phyloP scores from a whole-genome alignment of 1,139 yeast species.

The Saccharomycopsis crataegensis region DNA sequence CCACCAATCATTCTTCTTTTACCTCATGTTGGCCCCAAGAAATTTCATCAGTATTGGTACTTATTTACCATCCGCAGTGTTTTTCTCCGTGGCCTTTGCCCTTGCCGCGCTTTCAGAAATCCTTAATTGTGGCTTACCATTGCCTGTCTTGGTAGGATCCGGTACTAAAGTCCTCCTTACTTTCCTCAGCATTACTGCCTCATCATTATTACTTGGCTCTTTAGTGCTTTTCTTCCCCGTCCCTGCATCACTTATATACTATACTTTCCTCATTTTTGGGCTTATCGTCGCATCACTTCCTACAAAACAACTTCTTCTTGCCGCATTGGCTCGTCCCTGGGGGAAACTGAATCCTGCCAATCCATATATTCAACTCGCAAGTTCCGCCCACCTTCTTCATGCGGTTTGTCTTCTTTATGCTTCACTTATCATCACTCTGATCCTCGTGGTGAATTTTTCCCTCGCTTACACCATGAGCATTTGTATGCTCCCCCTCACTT shows the following conservation, averaged over 20 bases:
- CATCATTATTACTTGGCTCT: slow-evolving; percentile 10
- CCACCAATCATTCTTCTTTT: slow-evolving; percentile 95
- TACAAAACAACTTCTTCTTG: slow-evolving; percentile 15
- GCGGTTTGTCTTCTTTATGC: slow-evolving; percentile 49
- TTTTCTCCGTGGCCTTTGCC: slow-evolving; percentile 64
- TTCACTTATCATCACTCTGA: slow-evolving; percentile 63
- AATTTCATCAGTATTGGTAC: slow-evolving; percentile 90
- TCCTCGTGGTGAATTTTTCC: slow-evolving; percentile 79
- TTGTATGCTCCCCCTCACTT: slow-evolving; percentile 62
- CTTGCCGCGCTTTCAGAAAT: slow-evolving; percentile 59
- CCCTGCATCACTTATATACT: slow-evolving; percentile 9
- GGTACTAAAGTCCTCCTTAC: slow-evolving; percentile 8
- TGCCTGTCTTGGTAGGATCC: slow-evolving; percentile 19
- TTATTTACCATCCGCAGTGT: slow-evolving; percentile 79
- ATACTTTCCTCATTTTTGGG: slow-evolving; percentile 8
- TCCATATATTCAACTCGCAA: slow-evolving; percentile 15
- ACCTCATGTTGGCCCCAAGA: slow-evolving; percentile 70
- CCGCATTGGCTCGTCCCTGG: slow-evolving; percentile 1
- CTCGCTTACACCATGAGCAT: slow-evolving; percentile 67
- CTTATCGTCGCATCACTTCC: slow-evolving; percentile 11
- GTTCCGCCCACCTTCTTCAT: slow-evolving; percentile 22
- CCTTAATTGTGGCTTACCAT: slow-evolving; percentile 35
- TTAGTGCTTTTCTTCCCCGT: slow-evolving; percentile 11
- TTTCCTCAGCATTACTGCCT: slow-evolving; percentile 4
- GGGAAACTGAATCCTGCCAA: slow-evolving; percentile 8